These are phyloP conservation scores for Leishmania guyanensis DNA, from an alignment of 208 protist genomes.

Conservation along the genomic window DNA sequence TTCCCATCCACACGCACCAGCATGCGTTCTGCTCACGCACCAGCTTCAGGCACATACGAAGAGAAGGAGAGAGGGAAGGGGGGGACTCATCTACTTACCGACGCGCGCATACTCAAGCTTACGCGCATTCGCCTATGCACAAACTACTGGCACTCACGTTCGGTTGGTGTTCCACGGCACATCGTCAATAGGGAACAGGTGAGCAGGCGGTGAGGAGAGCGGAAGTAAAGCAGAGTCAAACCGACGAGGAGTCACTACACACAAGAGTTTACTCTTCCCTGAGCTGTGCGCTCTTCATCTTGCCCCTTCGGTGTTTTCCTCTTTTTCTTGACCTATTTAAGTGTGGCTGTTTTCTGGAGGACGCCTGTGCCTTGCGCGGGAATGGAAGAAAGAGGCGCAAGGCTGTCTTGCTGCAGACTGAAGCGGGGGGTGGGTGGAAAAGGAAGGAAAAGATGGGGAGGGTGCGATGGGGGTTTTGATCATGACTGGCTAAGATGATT, in stretches of 20 bases:
- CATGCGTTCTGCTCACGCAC: background rate
- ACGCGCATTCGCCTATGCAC: background rate
- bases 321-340: background rate
- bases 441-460: background rate
- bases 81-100: background rate
- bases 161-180: background rate
- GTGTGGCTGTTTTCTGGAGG: background rate
- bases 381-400: background rate
- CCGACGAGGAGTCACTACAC: background rate
- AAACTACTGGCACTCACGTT: background rate
- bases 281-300: background rate
- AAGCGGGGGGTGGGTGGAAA: slow-evolving; percentile 2
- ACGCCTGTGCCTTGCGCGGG: background rate
- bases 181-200: background rate
- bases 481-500: background rate
- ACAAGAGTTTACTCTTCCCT: background rate
- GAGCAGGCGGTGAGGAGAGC: slow-evolving; percentile 6
- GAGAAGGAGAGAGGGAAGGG: background rate
- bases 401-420: background rate
- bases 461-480: background rate
- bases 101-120: background rate
- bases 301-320: background rate
- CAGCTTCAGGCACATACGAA: background rate
- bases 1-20: background rate
- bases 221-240: background rate